Evolutionary conservation across 345 rosid species (phyloP).

Genomic region (Combretum micranthum): DNA sequence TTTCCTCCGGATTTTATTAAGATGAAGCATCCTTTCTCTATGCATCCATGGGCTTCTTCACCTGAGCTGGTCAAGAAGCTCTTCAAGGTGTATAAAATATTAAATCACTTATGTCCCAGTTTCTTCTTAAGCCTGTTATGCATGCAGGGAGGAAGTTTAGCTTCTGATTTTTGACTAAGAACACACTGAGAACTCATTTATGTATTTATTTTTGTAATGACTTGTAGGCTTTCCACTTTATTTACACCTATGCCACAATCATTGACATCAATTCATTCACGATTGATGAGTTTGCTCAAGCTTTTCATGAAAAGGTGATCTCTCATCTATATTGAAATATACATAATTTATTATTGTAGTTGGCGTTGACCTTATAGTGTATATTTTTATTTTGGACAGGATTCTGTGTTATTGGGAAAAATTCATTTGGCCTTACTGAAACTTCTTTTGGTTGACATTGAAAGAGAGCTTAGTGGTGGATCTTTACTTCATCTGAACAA

Average conservation of each 20-base stretch:
- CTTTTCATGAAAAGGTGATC: constrained; percentile 89
- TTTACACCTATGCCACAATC: constrained; percentile 64
- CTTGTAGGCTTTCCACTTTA: constrained; percentile 83
- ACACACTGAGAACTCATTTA: no score
- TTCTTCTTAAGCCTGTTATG: not conserved
- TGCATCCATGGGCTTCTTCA: constrained; percentile 81
- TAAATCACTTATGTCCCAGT: constrained; percentile 1
- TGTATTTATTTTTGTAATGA: constrained; percentile 10
- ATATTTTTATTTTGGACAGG: constrained; percentile 31
- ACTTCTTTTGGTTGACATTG: constrained; percentile 71
- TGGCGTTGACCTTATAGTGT: constrained; percentile 2
- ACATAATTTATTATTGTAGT: constrained; percentile 5
- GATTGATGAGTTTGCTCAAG: constrained; percentile 81
- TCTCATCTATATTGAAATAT: constrained; percentile 6
- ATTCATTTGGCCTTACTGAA: constrained; percentile 79
- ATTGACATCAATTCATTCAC: constrained; percentile 69
- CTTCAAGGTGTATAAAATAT: constrained; percentile 57
- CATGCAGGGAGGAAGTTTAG: not conserved
- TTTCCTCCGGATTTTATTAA: constrained; percentile 81
- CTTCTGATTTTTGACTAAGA: no score
- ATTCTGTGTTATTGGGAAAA: constrained; percentile 84
- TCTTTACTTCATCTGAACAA: constrained; percentile 41
- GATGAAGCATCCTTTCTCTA: constrained; percentile 78
- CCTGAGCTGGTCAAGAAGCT: constrained; percentile 74
- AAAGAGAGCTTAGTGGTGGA: constrained; percentile 50